Evolutionary conservation across 2,329 filamentous ascomycete species (phyloP).

Genomic region (Cercospora sojina): DNA sequence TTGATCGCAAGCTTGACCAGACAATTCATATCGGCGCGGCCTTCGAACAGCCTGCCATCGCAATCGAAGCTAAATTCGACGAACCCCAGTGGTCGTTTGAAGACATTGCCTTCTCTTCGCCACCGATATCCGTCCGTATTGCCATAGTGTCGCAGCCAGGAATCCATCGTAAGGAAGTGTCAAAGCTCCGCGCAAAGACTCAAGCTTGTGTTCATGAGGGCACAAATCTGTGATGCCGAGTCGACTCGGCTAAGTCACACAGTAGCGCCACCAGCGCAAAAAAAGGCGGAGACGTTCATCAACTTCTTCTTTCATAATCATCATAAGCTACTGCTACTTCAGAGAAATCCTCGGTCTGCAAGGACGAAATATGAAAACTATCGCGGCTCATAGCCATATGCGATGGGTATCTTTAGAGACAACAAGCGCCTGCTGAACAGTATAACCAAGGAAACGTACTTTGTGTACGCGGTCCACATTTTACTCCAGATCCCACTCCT

Average conservation of each 20-base stretch:
- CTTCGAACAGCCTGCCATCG: slow-evolving; percentile 47
- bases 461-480: not conserved
- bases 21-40: slow-evolving; percentile 47
- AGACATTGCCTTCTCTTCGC: slow-evolving; percentile 30
- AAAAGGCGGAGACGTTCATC: not conserved
- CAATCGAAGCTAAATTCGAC: slow-evolving; percentile 47
- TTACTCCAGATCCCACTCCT: slow-evolving; percentile 22
- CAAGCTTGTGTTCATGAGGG: not conserved
- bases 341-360: not conserved
- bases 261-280: not conserved
- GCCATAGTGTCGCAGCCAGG: slow-evolving; percentile 46
- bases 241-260: not conserved
- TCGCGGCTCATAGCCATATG: slow-evolving; percentile 5
- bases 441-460: not conserved
- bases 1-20: slow-evolving; percentile 40
- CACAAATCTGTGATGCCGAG: not conserved
- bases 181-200: not conserved
- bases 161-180: not conserved
- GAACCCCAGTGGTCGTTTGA: slow-evolving; percentile 44
- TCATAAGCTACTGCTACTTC: slow-evolving; percentile 4
- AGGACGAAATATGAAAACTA: slow-evolving; percentile 1
- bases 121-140: slow-evolving; percentile 41
- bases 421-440: slow-evolving; percentile 8
- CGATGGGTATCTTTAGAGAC: slow-evolving; percentile 10
- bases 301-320: not conserved